Evolutionary conservation across 305 asterid species (phyloP), one percentile per base, ranked within the genome.

Genomic region (Coffea humblotiana): DNA sequence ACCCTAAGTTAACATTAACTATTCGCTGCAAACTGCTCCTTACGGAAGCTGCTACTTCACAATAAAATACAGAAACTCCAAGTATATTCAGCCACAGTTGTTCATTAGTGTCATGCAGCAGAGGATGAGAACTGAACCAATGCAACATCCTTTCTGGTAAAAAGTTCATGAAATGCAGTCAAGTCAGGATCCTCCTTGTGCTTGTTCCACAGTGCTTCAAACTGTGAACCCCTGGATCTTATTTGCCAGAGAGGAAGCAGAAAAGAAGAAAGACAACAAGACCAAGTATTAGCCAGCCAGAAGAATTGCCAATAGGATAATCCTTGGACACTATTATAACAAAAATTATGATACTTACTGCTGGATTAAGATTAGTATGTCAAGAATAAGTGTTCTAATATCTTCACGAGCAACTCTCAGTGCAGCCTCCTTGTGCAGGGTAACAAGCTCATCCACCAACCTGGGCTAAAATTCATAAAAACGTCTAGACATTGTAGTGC

Each of bases 161-260:
- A 86, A 80, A 85, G 77, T 48, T 77, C 86, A 72, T 81, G 74
- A 43, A 92, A 86, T 69, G 88, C 80, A 58, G 88, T 77, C 82
- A 95, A 75, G 93, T 93, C 89, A 6, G 92, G 94, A 88, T 95
- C 99, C 84, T 90, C 92, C 87, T 88, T 88, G 84, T 95, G 90
- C 89, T 91, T 93, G 79, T 84, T 82, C 98, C 96, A 95, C 48
- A 85, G 80, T 56, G 89, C 91, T 74, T 89, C 84, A 69, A 95
- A 93, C 81, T 90, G 94, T 47, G 86, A 86, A 77, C 89, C 83
- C 80, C 82, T 89, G 73, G 93, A 92, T 86, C 99, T 95, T 80
- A 54, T 76, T 27, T 77, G 32, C 23, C 7, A 70, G 9, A 52
- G 63, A 37, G 37, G 48, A 68, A 72, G 74, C 37, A 75, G 76